Evolutionary conservation across 1,284 basidiomycete species (phyloP).

Genomic region (Moniliella sp.): DNA sequence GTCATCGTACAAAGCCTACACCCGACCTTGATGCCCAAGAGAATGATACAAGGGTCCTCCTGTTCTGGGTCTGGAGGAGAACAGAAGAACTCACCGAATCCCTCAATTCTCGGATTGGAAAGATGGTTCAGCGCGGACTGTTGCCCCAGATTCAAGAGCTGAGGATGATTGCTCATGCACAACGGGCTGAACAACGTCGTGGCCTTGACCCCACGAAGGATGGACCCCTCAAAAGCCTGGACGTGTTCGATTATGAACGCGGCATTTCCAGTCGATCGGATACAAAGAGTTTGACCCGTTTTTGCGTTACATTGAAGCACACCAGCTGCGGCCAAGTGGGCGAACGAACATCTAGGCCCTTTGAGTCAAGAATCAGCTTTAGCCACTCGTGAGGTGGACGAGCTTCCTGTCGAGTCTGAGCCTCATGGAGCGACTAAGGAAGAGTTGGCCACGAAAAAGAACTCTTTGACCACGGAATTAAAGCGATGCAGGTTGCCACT

Average conservation of each 20-base stretch:
- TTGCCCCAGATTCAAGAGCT: constrained; percentile 54
- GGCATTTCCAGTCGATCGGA: constrained; percentile 95
- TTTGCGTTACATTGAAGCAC: constrained; percentile 33
- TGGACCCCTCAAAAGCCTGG: no score
- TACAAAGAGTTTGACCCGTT: constrained; percentile 69
- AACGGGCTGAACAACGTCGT: no score
- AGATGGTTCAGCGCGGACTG: constrained; percentile 69
- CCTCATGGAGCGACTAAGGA: neutral
- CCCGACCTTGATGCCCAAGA: constrained; percentile 33
- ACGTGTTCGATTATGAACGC: constrained; percentile 43
- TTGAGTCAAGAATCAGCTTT: no score
- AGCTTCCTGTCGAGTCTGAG: no score
- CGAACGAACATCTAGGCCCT: no score
- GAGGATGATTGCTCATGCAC: constrained; percentile 33
- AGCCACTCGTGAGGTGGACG: no score
- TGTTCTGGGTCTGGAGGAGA: constrained; percentile 77
- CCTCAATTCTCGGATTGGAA: constrained; percentile 59
- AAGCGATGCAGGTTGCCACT: constrained; percentile 65
- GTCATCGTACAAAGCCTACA: no score
- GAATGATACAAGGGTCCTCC: constrained; percentile 46
- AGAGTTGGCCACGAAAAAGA: constrained; percentile 2
- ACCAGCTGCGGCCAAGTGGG: no score
- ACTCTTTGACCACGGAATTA: constrained; percentile 45
- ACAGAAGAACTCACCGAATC: constrained; percentile 46
- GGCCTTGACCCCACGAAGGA: no score